Evolutionary conservation across 345 rosid genomes (phyloP), one percentile per base, ranked within the genome.

Genomic region (Populus tremula): DNA sequence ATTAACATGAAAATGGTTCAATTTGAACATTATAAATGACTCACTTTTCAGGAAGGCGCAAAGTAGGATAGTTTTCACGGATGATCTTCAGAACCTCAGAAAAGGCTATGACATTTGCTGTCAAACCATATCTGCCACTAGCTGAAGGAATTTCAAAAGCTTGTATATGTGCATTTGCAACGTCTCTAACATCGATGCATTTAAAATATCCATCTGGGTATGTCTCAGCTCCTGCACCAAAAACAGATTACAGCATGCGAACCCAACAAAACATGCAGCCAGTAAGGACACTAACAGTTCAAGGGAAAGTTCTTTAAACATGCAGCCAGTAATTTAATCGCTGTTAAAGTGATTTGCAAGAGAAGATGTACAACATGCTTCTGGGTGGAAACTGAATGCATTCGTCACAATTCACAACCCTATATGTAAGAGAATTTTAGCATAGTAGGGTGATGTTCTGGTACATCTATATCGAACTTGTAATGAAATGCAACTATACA

Each of bases 161-260:
- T 6, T 76, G 17, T 23, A 76, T 53, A 53, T 76, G 78, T 47
- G 78, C 78, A 14, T 41, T 16, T 5, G 78, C 72, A 35, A 76
- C 78, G 23, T 67, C 78, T 76, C 78, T 67, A 23, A 67, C 72
- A 67, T 76, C 78, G 17, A 76, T 72, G 20, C 17, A 67, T 38
- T 39, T 67, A 12, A 23, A 67, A 11, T 5, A 49, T 49, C 3
- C 7, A 50, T 67, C 38, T 14, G 72, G 78, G 47, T 21, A 76
- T 50, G 6, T 66, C 33, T 75, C 77, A 59, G 47, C 71, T 10
- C 77, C 77, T 75, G 71, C 71, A 74, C 16, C n/a, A 45, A 14
- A 20, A 35, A 56, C 2, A 7, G 54, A 23, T 41, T 23, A 50
- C 54, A 69, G 11, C 54, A 36, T 27, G 23, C 8, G 17, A 13